phyloP scores from a whole-genome alignment of 2,329 filamentous ascomycete species.

The Teratosphaeria pseudoeucalypti region DNA sequence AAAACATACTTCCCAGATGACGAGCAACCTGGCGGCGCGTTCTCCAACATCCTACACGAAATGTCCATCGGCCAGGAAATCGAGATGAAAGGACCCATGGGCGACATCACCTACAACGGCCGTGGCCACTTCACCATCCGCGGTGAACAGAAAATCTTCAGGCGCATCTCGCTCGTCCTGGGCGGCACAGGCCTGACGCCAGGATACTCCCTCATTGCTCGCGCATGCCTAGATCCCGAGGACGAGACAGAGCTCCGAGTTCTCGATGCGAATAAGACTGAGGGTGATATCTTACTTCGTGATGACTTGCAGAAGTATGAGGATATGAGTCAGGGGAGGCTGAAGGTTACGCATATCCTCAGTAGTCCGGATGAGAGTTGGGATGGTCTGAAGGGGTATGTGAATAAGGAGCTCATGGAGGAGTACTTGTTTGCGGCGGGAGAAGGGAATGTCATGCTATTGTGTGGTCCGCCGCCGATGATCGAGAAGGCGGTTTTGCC shows the following conservation, averaged over 20 bases:
- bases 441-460: constrained; percentile 33
- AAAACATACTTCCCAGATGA: constrained; percentile 43
- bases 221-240: constrained; percentile 25
- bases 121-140: constrained; percentile 38
- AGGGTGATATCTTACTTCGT: constrained; percentile 38
- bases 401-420: constrained; percentile 33
- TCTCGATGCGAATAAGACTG: constrained; percentile 40
- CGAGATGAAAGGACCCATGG: constrained; percentile 43
- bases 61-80: constrained; percentile 39
- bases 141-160: constrained; percentile 31
- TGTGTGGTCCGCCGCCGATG: constrained; percentile 43
- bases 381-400: constrained; percentile 37
- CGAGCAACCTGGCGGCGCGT: constrained; percentile 42
- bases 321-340: constrained; percentile 27
- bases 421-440: constrained; percentile 33
- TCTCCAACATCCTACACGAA: constrained; percentile 44
- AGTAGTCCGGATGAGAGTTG: constrained; percentile 36
- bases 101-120: constrained; percentile 41
- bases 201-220: constrained; percentile 40
- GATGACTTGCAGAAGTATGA: constrained; percentile 34
- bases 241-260: constrained; percentile 31
- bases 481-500: constrained; percentile 38
- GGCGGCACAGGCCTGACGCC: constrained; percentile 44
- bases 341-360: constrained; percentile 39
- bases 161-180: constrained; percentile 38